phyloP scores from a whole-genome alignment of 495 filamentous ascomycete genomes.

The Daldinia caldariorum region DNA sequence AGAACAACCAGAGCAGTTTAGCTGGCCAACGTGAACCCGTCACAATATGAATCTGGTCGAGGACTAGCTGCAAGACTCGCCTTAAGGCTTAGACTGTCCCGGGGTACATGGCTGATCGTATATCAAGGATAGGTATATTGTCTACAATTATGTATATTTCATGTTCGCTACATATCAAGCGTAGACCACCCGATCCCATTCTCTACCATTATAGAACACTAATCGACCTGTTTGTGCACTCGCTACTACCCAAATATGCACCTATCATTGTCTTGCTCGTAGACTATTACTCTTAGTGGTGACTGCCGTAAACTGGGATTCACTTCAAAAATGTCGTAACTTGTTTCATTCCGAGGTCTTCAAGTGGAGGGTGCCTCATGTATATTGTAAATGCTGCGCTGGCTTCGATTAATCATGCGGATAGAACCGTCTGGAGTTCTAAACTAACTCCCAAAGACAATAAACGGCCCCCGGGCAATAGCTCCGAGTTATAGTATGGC shows the following conservation, averaged over 20 bases:
- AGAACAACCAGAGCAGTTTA: no score
- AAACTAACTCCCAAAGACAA: conserved; percentile 18
- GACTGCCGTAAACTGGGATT: conserved; percentile 17
- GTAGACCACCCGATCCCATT: conserved; percentile 12
- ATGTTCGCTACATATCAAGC: conserved; percentile 19
- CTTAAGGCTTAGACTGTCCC: neutral
- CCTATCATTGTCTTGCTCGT: conserved; percentile 8
- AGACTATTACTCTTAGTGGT: conserved; percentile 19
- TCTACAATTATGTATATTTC: conserved; percentile 27
- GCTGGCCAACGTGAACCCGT: neutral
- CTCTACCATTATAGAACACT: conserved; percentile 25
- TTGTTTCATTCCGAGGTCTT: conserved; percentile 1
- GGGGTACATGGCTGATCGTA: neutral
- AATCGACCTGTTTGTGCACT: conserved; percentile 27
- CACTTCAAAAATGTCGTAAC: neutral
- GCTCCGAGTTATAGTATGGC: conserved; percentile 17
- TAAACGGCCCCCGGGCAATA: conserved; percentile 11
- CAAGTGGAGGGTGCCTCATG: conserved; percentile 5
- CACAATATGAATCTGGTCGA: neutral
- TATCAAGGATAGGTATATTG: neutral
- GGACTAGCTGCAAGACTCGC: neutral
- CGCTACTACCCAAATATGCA: neutral
- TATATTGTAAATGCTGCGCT: neutral
- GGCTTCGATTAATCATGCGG: conserved; percentile 11
- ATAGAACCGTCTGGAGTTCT: conserved; percentile 12